Base-by-base conservation (phyloP, 441 rosid genomes). In the Pelargonium australe region DNA sequence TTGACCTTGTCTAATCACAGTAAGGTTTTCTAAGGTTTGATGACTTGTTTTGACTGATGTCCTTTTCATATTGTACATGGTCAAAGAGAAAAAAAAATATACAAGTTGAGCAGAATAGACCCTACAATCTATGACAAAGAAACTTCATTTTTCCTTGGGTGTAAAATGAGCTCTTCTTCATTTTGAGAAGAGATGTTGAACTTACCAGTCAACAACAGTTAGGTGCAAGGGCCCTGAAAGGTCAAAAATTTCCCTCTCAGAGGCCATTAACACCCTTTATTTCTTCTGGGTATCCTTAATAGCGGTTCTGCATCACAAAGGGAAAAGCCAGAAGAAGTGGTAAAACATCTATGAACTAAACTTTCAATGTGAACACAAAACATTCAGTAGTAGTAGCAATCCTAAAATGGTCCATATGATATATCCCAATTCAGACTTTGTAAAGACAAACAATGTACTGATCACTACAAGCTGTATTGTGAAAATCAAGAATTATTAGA, bases 201-300 rank as follows among this genome's bases (percentile, higher is more conserved):
- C 71, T 66, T 73, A 94, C 96, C 97, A 91, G 78, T 95, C 94
- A 68, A 95, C 37, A 49, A 77, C 8, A 66, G 88, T 81, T 19
- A 95, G 76, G 75, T 82, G 76, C 34, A 74, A 75, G 11, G 88
- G 86, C 63, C 88, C 90, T 40, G 80, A 73, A 65, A 78, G 76
- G 68, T 75, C 70, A 72, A 86, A 86, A 34, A 41, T 67, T 66
- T 86, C 88, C 79, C 82, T 81, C 79, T 84, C 84, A 19, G 84
- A 79, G 34, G 75, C 81, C 84, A 81, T 78, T 3, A 68, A 67
- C 47, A 66, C 61, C 49, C 34, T 10, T 60, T 47, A 64, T 57
- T 53, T 55, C 71, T 68, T 49, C 64, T 77, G 62, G 53, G 55
- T 64, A 66, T 37, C 72, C 23, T 40, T 64, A 61, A 49, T 34